Evolutionary conservation across 2,329 filamentous ascomycete species (phyloP).

Genomic region (Cryphonectria naterciae): DNA sequence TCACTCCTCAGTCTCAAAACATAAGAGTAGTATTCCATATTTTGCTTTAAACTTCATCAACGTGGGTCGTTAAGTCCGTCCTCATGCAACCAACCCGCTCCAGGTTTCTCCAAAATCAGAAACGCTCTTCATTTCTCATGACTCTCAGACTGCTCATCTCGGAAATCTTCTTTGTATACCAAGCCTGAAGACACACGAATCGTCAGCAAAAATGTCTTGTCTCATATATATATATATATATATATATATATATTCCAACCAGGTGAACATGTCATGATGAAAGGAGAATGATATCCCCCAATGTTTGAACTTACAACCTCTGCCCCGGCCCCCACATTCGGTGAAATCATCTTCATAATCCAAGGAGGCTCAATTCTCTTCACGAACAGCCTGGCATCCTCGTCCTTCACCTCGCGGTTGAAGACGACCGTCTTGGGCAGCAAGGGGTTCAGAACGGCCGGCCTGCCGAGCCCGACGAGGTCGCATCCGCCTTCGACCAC

Average conservation of each 20-base stretch:
- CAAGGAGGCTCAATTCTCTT: slow-evolving; percentile 34
- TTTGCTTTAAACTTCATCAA: not conserved
- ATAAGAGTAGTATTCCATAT: not conserved
- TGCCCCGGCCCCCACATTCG: slow-evolving; percentile 32
- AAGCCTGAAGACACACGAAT: not conserved
- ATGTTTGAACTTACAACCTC: slow-evolving; percentile 31
- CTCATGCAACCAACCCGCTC: too few relatives aligned
- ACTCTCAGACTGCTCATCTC: not conserved
- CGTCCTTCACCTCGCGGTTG: slow-evolving; percentile 40
- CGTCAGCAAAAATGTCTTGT: not conserved
- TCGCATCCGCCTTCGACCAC: slow-evolving; percentile 45
- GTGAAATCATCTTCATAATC: slow-evolving; percentile 34
- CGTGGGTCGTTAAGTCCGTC: too few relatives aligned
- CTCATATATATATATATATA: too few relatives aligned
- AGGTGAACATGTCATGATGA: too few relatives aligned
- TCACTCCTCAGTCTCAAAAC: not conserved
- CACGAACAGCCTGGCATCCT: slow-evolving; percentile 39
- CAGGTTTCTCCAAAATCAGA: not conserved
- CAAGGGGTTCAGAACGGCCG: slow-evolving; percentile 43
- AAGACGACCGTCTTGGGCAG: slow-evolving; percentile 43
- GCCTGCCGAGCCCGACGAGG: slow-evolving; percentile 46
- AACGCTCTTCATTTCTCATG: not conserved
- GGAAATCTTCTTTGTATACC: slow-evolving; percentile 4
- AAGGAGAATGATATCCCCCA: too few relatives aligned
- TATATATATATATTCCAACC: too few relatives aligned